A percentile compares a stretch with the other conserved stretches of the same genome.
phyloP scores from a whole-genome alignment of 129 eudicot genomes.

The Daucus carota region DNA sequence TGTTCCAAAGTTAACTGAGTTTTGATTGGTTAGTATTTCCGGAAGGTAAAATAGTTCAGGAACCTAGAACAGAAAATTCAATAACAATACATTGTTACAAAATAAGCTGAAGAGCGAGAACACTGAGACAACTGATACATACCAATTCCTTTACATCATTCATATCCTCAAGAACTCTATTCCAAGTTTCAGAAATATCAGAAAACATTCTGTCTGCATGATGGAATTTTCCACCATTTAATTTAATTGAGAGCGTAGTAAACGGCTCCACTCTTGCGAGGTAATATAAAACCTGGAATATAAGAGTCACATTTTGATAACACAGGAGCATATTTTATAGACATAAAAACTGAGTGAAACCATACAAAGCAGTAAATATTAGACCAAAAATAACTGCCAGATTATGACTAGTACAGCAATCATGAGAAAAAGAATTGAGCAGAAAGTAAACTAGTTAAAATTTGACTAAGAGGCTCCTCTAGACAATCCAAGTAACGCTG shows the following conservation, averaged over 20 bases:
- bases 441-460: not conserved
- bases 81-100: not conserved
- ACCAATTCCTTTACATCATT: slow-evolving; percentile 98
- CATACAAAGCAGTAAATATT: not conserved
- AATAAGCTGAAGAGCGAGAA: slow-evolving; percentile 6
- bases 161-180: slow-evolving; percentile 97
- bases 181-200: slow-evolving; percentile 94
- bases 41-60: slow-evolving; percentile 98
- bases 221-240: slow-evolving; percentile 97
- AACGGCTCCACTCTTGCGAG: slow-evolving; percentile 90
- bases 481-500: not conserved
- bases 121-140: slow-evolving; percentile 12
- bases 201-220: slow-evolving; percentile 98
- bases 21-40: slow-evolving; percentile 73
- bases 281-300: slow-evolving; percentile 83
- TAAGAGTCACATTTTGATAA: not conserved
- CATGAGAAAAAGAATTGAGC: not conserved
- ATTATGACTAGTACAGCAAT: slow-evolving; percentile 6
- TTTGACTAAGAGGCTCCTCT: not conserved
- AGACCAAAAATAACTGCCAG: slow-evolving; percentile 6
- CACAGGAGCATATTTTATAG: not conserved
- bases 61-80: slow-evolving; percentile 39
- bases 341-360: not conserved
- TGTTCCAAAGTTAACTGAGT: slow-evolving; percentile 87
- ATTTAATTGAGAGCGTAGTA: slow-evolving; percentile 84